phyloP scores from a whole-genome alignment of 108 stramenopile genomes.

The Discostella stelligeroides region DNA sequence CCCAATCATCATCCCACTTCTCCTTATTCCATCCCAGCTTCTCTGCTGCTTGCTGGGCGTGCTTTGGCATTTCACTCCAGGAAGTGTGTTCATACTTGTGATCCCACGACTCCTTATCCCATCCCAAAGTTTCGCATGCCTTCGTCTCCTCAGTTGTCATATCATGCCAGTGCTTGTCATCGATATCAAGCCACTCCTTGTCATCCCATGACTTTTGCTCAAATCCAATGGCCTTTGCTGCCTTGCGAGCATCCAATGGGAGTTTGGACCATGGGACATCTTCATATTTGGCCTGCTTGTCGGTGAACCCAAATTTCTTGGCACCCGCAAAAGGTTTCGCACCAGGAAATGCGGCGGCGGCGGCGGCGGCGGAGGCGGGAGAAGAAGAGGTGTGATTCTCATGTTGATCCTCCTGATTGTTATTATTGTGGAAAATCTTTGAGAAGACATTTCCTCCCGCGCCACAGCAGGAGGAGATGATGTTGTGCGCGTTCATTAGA shows the following conservation, averaged over 20 bases:
- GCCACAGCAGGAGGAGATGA: slow-evolving; percentile 39
- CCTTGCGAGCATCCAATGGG: slow-evolving; percentile 46
- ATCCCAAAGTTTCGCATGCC: slow-evolving; percentile 55
- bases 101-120: slow-evolving; percentile 64
- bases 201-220: slow-evolving; percentile 54
- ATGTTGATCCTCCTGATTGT: slow-evolving; percentile 17
- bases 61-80: slow-evolving; percentile 57
- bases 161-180: slow-evolving; percentile 56
- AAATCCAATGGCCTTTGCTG: slow-evolving; percentile 57
- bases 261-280: slow-evolving; percentile 44
- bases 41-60: slow-evolving; percentile 51
- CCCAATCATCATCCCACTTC: slow-evolving; percentile 60
- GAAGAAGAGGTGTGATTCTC: no score
- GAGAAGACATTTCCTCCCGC: slow-evolving; percentile 14
- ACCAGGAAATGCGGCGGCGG: slow-evolving; percentile 7
- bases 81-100: slow-evolving; percentile 48
- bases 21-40: slow-evolving; percentile 52
- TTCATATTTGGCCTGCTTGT: slow-evolving; percentile 64
- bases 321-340: not conserved
- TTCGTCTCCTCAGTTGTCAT: slow-evolving; percentile 50
- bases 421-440: slow-evolving; percentile 26
- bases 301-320: slow-evolving; percentile 36
- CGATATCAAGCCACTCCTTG: slow-evolving; percentile 29
- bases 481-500: slow-evolving; percentile 23
- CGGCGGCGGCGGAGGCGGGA: not conserved